phyloP scores from a whole-genome alignment of 2,329 filamentous ascomycete species.

The Acrocalymma vagum region DNA sequence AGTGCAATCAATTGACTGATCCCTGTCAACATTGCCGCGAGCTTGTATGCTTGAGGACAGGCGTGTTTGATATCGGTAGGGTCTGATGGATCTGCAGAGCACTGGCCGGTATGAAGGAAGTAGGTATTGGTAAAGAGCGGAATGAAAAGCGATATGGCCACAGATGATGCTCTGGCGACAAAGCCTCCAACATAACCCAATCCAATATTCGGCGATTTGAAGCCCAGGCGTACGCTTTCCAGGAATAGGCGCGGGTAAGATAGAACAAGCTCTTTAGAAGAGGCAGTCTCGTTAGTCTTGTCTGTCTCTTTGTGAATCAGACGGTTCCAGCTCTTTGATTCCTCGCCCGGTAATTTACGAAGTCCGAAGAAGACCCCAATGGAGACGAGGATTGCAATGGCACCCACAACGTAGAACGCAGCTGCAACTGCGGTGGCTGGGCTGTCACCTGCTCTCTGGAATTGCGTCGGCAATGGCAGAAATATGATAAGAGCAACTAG shows the following conservation, averaged over 20 bases:
- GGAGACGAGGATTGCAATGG: constrained; percentile 75
- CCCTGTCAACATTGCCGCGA: constrained; percentile 87
- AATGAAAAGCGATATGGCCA: constrained; percentile 94
- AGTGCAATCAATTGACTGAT: constrained; percentile 88
- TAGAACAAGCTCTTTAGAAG: constrained; percentile 64
- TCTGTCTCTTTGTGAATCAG: constrained; percentile 39
- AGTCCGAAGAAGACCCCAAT: constrained; percentile 82
- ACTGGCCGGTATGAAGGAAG: constrained; percentile 83
- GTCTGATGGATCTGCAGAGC: constrained; percentile 60
- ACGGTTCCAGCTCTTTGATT: constrained; percentile 73
- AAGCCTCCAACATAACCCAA: constrained; percentile 94
- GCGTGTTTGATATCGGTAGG: constrained; percentile 77
- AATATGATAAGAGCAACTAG: constrained; percentile 84
- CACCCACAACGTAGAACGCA: constrained; percentile 87
- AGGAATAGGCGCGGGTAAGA: constrained; percentile 59
- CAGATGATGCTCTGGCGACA: constrained; percentile 91
- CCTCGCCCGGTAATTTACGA: constrained; percentile 72
- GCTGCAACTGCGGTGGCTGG: constrained; percentile 78
- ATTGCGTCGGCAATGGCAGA: constrained; percentile 83
- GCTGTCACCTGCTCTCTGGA: constrained; percentile 76
- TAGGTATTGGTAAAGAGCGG: constrained; percentile 92
- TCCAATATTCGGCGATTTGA: constrained; percentile 79
- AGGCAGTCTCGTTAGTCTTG: constrained; percentile 25
- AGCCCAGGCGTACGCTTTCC: constrained; percentile 65
- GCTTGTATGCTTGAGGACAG: constrained; percentile 85